Base-by-base conservation (phyloP, 2,329 filamentous ascomycete genomes). In the Diplocarpon rosae region DNA sequence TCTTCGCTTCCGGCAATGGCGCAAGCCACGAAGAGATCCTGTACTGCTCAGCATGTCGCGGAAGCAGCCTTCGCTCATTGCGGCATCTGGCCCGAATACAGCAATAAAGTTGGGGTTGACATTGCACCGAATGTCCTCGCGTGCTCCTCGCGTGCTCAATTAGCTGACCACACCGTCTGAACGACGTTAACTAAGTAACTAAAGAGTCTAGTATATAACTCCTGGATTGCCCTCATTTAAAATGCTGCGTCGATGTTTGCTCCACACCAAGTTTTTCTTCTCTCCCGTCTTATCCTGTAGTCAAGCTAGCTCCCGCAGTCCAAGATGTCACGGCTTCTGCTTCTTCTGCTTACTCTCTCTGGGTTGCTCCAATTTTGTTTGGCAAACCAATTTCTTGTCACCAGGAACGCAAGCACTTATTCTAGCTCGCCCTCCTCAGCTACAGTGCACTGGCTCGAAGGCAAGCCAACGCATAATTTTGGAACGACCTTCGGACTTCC, bases 401-500 rank as follows among this genome's bases (percentile, higher is more conserved):
- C 33, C 33, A 35, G 33, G 15, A 35, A 35, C 15, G 13, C 33
- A 5, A 15, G n/a, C 2, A 8, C 33, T 2, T 46, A 49, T 29
- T 38, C 39, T 15, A 43, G 42, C 27, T 45, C 38, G 30, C 39
- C 41, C n/a, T 43, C 12, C 24, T 43, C 43, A 9, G 47, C 45
- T n/a, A 39, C 41, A 7, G 48, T 52, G 12, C 49, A 52, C 43
- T 54, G 50, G 50, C 47, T 54, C 34, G 48, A 44, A 14, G 50
- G 37, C 12, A 49, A 45, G n/a, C 52, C 52, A 11, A 27, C 42
- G 8, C 45, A 41, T 13, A 48, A 52, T 14, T 47, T 43, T 16
- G 52, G 52, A 14, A 49, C 52, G 16, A 55, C 52, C 3, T 55
- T 55, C 37, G 51, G 52, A 13, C 38, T 54, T 38, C 49, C 53